These are phyloP conservation scores for Penicillium daleae DNA, from an alignment of 495 filamentous ascomycete species.

Conservation along the genomic window DNA sequence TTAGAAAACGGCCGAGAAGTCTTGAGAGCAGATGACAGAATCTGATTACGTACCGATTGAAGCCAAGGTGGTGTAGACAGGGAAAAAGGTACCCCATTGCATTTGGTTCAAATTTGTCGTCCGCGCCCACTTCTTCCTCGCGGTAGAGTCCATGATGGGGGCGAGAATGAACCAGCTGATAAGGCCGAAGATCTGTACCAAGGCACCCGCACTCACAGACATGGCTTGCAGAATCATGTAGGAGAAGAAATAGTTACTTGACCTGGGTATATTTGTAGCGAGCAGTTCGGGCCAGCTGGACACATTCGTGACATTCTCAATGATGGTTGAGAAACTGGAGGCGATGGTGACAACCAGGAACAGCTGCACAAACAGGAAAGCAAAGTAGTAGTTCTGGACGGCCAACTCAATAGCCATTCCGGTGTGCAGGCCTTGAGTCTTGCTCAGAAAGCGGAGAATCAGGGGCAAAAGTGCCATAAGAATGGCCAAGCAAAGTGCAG, in stretches of 20 bases:
- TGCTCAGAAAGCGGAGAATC: constrained; percentile 73
- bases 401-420: constrained; percentile 78
- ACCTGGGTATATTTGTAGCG: constrained; percentile 81
- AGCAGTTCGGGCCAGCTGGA: constrained; percentile 67
- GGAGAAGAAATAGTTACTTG: constrained; percentile 96
- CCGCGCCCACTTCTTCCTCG: constrained; percentile 84
- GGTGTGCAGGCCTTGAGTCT: constrained; percentile 78
- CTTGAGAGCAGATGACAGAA: not conserved
- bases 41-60: constrained; percentile 71
- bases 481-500: constrained; percentile 75
- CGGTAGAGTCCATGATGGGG: constrained; percentile 81
- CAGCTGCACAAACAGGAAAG: constrained; percentile 92
- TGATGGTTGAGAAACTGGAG: constrained; percentile 71
- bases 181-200: constrained; percentile 81
- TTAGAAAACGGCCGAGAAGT: not conserved
- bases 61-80: constrained; percentile 92
- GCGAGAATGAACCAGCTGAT: constrained; percentile 80
- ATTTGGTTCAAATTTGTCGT: constrained; percentile 78
- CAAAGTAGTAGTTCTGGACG: constrained; percentile 92
- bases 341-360: constrained; percentile 92
- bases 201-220: constrained; percentile 83
- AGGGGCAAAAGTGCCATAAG: constrained; percentile 81
- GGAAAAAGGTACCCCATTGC: constrained; percentile 93
- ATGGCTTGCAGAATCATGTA: constrained; percentile 97
- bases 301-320: constrained; percentile 64